A percentile compares a stretch with the other conserved stretches of the same genome.
phyloP scores from a whole-genome alignment of 2,329 filamentous ascomycete genomes.

The Geoglossum cookeanum region DNA sequence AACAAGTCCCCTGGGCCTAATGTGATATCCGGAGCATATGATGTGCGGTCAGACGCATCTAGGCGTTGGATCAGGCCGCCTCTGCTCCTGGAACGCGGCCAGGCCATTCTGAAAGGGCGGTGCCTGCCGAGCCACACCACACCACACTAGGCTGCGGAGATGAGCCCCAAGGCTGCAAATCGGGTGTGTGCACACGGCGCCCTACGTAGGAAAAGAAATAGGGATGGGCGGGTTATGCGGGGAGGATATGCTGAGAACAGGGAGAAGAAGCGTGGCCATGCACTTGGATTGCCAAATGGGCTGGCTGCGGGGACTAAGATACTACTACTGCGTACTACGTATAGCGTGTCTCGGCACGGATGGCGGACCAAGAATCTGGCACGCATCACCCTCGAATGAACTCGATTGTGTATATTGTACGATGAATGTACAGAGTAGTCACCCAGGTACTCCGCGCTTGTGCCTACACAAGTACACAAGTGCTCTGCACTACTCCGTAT shows the following conservation, averaged over 20 bases:
- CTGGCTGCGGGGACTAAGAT: background rate
- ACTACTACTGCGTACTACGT: too few relatives aligned
- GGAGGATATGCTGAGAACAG: background rate
- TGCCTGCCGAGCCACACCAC: background rate
- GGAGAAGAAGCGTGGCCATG: background rate
- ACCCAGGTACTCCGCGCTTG: too few relatives aligned
- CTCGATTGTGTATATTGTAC: too few relatives aligned
- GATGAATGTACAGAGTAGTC: too few relatives aligned
- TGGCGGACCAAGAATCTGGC: background rate
- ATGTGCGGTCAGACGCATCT: background rate
- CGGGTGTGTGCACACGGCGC: background rate
- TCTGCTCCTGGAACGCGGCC: too few relatives aligned
- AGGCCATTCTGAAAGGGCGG: background rate
- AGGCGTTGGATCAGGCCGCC: background rate
- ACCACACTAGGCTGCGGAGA: background rate
- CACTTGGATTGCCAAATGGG: background rate
- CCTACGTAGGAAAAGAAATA: background rate
- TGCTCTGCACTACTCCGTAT: too few relatives aligned
- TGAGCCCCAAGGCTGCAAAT: background rate
- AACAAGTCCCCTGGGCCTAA: background rate
- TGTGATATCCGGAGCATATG: background rate
- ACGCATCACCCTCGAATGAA: too few relatives aligned
- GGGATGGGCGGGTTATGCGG: background rate
- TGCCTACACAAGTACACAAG: too few relatives aligned
- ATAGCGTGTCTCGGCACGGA: background rate